Evolutionary conservation across 2,329 filamentous ascomycete genomes (phyloP), one percentile per base, ranked within the genome.

Genomic region (Nigrospora sphaerica): DNA sequence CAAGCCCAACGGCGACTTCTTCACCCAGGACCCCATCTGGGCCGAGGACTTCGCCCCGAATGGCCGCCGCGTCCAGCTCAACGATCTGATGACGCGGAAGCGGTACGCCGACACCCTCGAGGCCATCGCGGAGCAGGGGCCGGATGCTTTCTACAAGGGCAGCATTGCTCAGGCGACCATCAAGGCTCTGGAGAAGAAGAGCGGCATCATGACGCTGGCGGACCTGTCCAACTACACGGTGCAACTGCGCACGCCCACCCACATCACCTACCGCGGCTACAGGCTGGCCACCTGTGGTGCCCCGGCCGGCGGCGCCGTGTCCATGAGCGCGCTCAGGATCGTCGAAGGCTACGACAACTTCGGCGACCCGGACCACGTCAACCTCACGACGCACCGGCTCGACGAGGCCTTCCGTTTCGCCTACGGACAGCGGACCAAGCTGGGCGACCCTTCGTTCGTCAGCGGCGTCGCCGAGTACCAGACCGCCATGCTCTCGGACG

Each of bases 351-450:
- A 89, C 57, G 67, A 77, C 0, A 72, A 71, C 18, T 81, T 92
- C 41, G 82, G 80, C 16, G 67, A 80, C 12, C 65, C 74, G 2
- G 65, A 69, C 1, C 66, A 71, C 3, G 68, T 70, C 41, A 75
- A 77, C 52, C 60, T 88, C 0, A 88, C 81, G 35, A 88, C 85
- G 0, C 89, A 95, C 60, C 74, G 85, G 0, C 68, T 95, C n/a
- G 83, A 92, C 52, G 89, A 95, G 69, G 85, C 88, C 2, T 85
- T 95, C 49, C 74, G 86, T 9, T 95, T 91, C 59, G 87, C 82
- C 0, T 95, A 95, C 55, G 89, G 85, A 2, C 67, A 84, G 71
- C 79, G 88, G 43, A 75, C 79, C 2, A 48, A 86, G 32, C 74
- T 95, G 0, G 90, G 88, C 1, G 90, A 95, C 54, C 90, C 90